Conservation (phyloP, 2,329 filamentous ascomycete species). For the Phyllosticta citribraziliensis region DNA sequence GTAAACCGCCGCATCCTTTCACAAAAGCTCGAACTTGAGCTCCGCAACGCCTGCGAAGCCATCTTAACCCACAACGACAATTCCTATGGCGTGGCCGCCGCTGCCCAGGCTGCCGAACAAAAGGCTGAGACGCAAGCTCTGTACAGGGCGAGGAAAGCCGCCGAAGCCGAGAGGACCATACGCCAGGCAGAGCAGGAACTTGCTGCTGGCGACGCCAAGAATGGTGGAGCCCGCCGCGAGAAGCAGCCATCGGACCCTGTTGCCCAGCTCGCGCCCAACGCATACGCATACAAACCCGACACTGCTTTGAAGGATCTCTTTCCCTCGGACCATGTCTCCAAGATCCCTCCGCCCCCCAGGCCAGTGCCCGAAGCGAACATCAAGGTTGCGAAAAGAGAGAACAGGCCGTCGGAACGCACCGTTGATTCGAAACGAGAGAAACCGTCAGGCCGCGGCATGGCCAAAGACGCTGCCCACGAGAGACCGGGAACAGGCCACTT, state of each 20-base stretch:
- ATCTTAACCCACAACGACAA: slow-evolving; percentile 34
- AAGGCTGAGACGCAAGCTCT: slow-evolving; percentile 25
- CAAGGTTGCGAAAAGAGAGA: slow-evolving; percentile 8
- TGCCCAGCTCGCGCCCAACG: slow-evolving; percentile 17
- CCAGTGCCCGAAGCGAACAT: slow-evolving; percentile 13
- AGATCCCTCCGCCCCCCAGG: slow-evolving; percentile 14
- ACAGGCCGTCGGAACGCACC: slow-evolving; percentile 10
- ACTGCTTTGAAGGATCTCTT: slow-evolving; percentile 19
- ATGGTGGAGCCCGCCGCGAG: slow-evolving; percentile 15
- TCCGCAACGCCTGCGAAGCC: slow-evolving; percentile 35
- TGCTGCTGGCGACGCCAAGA: slow-evolving; percentile 15
- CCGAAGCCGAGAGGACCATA: slow-evolving; percentile 15
- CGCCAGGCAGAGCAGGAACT: slow-evolving; percentile 12
- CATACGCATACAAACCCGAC: slow-evolving; percentile 18
- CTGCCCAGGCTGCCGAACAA: slow-evolving; percentile 18
- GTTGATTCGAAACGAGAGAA: background rate
- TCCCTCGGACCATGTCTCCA: slow-evolving; percentile 9
- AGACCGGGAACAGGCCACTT: slow-evolving; percentile 14
- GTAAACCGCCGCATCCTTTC: slow-evolving; percentile 36
- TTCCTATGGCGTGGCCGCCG: slow-evolving; percentile 25
- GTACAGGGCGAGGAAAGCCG: slow-evolving; percentile 13
- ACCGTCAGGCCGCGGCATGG: slow-evolving; percentile 13
- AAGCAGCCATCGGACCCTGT: slow-evolving; percentile 19
- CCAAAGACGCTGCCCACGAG: slow-evolving; percentile 13
- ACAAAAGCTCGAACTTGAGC: slow-evolving; percentile 32